phyloP scores from a whole-genome alignment of 75 land plant genomes.

The Ceratopteris richardii region DNA sequence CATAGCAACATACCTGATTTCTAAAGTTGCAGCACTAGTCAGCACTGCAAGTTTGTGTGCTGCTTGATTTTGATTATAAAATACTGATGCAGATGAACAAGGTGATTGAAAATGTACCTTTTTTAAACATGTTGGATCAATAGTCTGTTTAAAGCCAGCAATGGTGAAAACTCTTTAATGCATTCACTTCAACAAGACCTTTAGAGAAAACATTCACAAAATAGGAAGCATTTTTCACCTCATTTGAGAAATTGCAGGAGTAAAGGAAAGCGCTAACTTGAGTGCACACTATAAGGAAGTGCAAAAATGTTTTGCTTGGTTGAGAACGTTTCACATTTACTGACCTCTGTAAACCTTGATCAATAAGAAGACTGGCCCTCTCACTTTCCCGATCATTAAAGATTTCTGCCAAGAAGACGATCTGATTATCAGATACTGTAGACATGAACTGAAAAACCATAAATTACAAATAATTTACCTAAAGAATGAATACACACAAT shows the following conservation, averaged over 20 bases:
- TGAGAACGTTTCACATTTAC: too few relatives aligned
- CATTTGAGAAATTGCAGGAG: background rate
- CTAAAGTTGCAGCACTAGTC: conserved; percentile 12
- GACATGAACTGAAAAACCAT: background rate
- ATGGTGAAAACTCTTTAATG: too few relatives aligned
- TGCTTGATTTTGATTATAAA: conserved; percentile 5
- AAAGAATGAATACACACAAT: background rate
- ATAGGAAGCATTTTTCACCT: background rate
- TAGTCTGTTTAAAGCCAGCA: too few relatives aligned
- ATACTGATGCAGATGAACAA: conserved; percentile 16
- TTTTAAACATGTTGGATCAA: background rate
- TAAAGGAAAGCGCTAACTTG: background rate
- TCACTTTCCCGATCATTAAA: too few relatives aligned
- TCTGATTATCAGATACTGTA: too few relatives aligned
- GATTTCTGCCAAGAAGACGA: too few relatives aligned
- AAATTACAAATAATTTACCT: background rate
- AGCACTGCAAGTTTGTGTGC: conserved; percentile 13
- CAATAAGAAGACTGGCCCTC: too few relatives aligned
- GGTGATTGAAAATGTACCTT: conserved; percentile 9
- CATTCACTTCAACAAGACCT: too few relatives aligned
- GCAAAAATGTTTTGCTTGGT: background rate
- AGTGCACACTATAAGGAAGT: conserved; percentile 2
- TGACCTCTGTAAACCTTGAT: too few relatives aligned
- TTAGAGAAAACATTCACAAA: background rate
- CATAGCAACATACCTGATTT: conserved; percentile 12